These are phyloP conservation scores for Metarhizium brunneum DNA, from an alignment of 2,329 filamentous ascomycete genomes.

Conservation along the genomic window DNA sequence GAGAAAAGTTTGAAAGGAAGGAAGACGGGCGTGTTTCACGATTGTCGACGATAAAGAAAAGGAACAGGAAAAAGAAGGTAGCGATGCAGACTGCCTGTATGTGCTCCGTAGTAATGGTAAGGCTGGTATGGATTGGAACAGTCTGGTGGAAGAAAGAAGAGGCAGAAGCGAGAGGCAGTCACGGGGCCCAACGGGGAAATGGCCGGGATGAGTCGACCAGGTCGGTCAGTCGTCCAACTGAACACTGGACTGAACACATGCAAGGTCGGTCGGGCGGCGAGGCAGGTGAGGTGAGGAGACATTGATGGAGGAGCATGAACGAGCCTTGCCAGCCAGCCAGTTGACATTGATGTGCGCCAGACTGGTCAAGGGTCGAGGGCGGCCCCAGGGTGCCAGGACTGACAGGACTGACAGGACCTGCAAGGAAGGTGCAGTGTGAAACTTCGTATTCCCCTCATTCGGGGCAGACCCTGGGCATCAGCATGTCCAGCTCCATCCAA, in stretches of 20 bases:
- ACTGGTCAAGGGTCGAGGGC: too few species aligned
- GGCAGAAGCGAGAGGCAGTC: background rate
- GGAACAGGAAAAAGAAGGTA: background rate
- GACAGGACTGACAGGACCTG: too few species aligned
- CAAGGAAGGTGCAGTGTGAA: conserved; percentile 1
- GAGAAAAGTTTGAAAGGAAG: background rate
- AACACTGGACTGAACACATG: too few species aligned
- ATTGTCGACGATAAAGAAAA: background rate
- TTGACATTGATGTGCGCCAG: too few species aligned
- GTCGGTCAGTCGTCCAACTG: background rate
- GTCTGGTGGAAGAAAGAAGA: background rate
- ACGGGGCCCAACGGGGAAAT: background rate
- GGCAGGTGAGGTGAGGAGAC: too few species aligned
- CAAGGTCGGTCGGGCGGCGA: too few species aligned
- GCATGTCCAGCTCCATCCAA: background rate
- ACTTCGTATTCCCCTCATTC: conserved; percentile 5
- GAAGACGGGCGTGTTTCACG: background rate
- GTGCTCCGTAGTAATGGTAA: background rate
- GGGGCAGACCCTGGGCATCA: background rate
- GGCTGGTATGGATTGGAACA: background rate
- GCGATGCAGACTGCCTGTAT: background rate
- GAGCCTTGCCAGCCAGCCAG: too few species aligned
- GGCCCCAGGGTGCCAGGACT: background rate
- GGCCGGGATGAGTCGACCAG: background rate
- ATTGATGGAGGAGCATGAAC: too few species aligned